phyloP scores from a whole-genome alignment of 306 rosid genomes.

The Medicago lupulina region DNA sequence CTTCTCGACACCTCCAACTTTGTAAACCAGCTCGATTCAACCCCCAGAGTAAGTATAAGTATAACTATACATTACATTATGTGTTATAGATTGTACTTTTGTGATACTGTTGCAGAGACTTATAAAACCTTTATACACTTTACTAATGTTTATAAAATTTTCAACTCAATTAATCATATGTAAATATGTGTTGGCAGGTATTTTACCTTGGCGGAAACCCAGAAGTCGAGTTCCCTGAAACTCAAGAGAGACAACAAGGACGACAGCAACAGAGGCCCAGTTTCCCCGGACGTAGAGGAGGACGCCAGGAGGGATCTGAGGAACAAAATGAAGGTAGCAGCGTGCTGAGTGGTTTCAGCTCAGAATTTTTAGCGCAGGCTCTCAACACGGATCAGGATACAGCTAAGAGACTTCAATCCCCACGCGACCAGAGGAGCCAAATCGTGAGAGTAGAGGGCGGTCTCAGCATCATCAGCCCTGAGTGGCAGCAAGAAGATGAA shows the following conservation, averaged over 20 bases:
- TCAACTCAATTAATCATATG: not conserved
- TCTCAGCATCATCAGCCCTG: constrained; percentile 54
- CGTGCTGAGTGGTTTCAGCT: constrained; percentile 51
- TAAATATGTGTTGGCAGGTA: constrained; percentile 35
- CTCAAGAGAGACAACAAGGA: not conserved
- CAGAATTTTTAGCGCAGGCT: constrained; percentile 44
- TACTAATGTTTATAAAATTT: not conserved
- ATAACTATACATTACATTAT: not conserved
- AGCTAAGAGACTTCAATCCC: constrained; percentile 46
- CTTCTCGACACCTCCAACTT: constrained; percentile 54
- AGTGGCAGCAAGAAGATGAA: not conserved
- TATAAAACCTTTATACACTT: not conserved
- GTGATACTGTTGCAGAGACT: not conserved
- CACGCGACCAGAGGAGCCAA: constrained; percentile 32
- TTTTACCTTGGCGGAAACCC: constrained; percentile 75
- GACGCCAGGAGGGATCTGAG: not conserved
- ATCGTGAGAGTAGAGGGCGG: constrained; percentile 52
- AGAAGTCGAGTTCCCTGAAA: constrained; percentile 45
- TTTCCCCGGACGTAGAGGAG: constrained; percentile 15
- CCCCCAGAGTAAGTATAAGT: constrained; percentile 56
- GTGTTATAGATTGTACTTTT: not conserved
- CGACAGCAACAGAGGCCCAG: not conserved
- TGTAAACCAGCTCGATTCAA: constrained; percentile 64
- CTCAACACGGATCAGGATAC: constrained; percentile 45
- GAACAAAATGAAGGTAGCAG: constrained; percentile 7